A percentile compares a stretch with the other conserved stretches of the same genome.
phyloP scores from a whole-genome alignment of 495 filamentous ascomycete genomes.

The Aspergillus saccharolyticus region DNA sequence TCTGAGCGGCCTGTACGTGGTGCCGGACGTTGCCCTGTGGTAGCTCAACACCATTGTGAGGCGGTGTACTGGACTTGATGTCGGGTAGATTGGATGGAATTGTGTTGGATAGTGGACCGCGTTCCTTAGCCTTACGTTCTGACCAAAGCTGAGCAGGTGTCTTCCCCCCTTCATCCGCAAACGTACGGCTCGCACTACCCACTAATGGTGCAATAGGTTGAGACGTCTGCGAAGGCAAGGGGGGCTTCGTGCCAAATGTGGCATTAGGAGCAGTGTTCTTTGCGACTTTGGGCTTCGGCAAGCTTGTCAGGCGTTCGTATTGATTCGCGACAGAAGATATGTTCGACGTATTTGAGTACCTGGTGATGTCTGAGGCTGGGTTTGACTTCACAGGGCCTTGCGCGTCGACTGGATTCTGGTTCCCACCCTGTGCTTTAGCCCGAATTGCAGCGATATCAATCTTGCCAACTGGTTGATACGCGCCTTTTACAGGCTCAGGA shows the following conservation, averaged over 20 bases:
- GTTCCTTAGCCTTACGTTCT: conserved; percentile 85
- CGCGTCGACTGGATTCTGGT: conserved; percentile 44
- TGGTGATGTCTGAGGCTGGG: conserved; percentile 28
- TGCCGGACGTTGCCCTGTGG: background rate
- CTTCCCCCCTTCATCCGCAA: conserved; percentile 91
- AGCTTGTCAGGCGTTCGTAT: conserved; percentile 74
- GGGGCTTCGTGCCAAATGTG: conserved; percentile 82
- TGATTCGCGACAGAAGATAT: conserved; percentile 60
- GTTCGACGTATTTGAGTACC: conserved; percentile 57
- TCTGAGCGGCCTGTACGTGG: background rate
- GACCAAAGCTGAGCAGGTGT: conserved; percentile 97
- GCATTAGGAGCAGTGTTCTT: conserved; percentile 74
- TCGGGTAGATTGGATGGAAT: conserved; percentile 27
- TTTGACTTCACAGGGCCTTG: conserved; percentile 11
- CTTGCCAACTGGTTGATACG: conserved; percentile 90
- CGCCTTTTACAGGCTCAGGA: conserved; percentile 77
- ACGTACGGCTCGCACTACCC: conserved; percentile 81
- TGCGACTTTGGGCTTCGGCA: conserved; percentile 91
- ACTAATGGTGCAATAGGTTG: conserved; percentile 52
- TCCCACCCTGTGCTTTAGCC: conserved; percentile 60
- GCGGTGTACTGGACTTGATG: conserved; percentile 48
- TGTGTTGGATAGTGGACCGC: conserved; percentile 45
- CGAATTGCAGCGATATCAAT: conserved; percentile 93
- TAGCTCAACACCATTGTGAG: conserved; percentile 39
- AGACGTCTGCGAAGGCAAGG: conserved; percentile 58